Conservation (phyloP, 371 early-diverging fungal genomes). For the Mycotypha africana region DNA sequence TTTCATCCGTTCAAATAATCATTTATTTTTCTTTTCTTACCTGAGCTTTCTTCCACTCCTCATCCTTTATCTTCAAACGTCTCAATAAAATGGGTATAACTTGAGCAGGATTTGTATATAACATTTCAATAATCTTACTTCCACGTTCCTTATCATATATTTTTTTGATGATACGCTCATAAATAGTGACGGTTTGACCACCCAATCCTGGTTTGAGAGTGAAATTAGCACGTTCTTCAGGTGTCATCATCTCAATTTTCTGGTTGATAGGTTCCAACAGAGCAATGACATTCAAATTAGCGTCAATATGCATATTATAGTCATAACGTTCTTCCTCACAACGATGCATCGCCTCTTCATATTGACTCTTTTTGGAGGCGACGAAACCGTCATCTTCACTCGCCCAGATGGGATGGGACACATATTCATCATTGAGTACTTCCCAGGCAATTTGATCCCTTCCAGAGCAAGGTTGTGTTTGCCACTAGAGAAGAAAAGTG, state of each 20-base stretch:
- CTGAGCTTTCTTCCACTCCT: constrained; percentile 83
- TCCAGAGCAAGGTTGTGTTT: constrained; percentile 71
- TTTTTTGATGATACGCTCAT: constrained; percentile 84
- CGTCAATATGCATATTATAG: constrained; percentile 93
- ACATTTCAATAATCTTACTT: constrained; percentile 86
- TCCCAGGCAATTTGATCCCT: constrained; percentile 87
- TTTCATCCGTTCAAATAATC: constrained; percentile 59
- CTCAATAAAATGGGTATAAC: constrained; percentile 94
- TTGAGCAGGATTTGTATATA: constrained; percentile 86
- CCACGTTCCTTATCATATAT: constrained; percentile 88
- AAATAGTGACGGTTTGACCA: constrained; percentile 81
- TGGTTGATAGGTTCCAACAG: constrained; percentile 82
- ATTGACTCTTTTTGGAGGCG: constrained; percentile 89
- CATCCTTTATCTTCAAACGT: constrained; percentile 94
- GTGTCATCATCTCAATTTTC: constrained; percentile 65
- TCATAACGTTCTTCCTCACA: constrained; percentile 97
- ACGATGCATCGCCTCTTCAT: constrained; percentile 94
- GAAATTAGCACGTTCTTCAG: constrained; percentile 70
- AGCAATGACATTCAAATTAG: constrained; percentile 84
- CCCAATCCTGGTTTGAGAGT: constrained; percentile 59
- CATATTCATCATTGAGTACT: constrained; percentile 95
- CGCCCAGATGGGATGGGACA: constrained; percentile 92
- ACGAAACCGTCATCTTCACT: constrained; percentile 95
- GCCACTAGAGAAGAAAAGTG: constrained; percentile 61
- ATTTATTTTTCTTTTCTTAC: too few relatives aligned